phyloP scores from a whole-genome alignment of 208 protist species.

The Trypanosoma caninum region DNA sequence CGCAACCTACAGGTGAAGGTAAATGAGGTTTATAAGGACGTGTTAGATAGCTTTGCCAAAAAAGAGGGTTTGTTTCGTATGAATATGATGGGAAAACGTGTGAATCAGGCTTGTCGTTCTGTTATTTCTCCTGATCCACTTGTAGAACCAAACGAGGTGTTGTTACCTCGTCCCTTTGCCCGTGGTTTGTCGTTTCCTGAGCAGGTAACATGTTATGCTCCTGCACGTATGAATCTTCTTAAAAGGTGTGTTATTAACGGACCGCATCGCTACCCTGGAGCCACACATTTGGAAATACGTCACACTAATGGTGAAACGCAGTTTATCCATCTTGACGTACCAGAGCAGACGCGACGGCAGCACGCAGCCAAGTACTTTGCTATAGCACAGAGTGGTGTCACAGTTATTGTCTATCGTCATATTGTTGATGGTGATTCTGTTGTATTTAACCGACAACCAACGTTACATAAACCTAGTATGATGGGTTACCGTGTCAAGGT shows the following conservation, averaged over 20 bases:
- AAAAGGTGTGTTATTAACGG: conserved; percentile 97
- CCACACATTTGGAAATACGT: conserved; percentile 93
- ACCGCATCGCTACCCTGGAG: conserved; percentile 96
- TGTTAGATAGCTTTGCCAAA: conserved; percentile 95
- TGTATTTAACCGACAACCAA: conserved; percentile 99
- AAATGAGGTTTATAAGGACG: conserved; percentile 70
- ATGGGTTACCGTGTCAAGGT: conserved; percentile 96
- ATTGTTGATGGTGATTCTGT: conserved; percentile 96
- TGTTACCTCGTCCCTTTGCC: conserved; percentile 92
- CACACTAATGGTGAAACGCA: conserved; percentile 65
- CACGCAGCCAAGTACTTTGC: conserved; percentile 79
- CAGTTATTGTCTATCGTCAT: conserved; percentile 96
- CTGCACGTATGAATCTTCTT: conserved; percentile 83
- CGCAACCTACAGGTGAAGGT: conserved; percentile 84
- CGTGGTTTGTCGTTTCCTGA: conserved; percentile 96
- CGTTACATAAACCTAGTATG: conserved; percentile 99
- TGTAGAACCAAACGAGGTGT: conserved; percentile 96
- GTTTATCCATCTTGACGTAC: conserved; percentile 77
- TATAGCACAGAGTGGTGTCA: conserved; percentile 55
- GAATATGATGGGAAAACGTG: conserved; percentile 99
- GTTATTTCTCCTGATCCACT: conserved; percentile 99
- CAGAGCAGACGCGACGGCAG: conserved; percentile 68
- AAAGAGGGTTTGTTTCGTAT: conserved; percentile 99
- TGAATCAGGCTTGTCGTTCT: conserved; percentile 98
- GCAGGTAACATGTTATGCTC: conserved; percentile 71